A percentile compares a stretch with the other conserved stretches of the same genome.
Evolutionary conservation across 2,329 filamentous ascomycete species (phyloP).

Genomic region (Sporothrix pallida): DNA sequence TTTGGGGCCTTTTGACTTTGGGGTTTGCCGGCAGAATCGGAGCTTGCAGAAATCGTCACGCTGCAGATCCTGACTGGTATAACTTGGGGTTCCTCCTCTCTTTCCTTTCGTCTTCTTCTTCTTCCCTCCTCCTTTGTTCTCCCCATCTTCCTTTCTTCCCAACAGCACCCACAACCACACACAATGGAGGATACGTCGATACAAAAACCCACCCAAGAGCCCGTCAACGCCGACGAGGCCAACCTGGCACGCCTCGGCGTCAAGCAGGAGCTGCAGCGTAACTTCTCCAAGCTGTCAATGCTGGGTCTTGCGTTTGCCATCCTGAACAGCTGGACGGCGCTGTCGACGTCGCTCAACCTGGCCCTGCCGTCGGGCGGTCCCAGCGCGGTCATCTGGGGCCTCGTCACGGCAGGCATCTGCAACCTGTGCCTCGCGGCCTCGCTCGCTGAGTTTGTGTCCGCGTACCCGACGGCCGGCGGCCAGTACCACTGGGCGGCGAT

Average conservation of each 20-base stretch:
- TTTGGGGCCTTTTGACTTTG: not conserved
- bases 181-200: conserved; percentile 26
- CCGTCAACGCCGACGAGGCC: conserved; percentile 44
- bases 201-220: conserved; percentile 1
- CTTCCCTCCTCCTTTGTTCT: not conserved
- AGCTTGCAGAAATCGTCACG: not conserved
- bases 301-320: conserved; percentile 57
- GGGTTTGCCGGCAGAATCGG: not conserved
- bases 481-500: conserved; percentile 76
- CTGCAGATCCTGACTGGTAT: not conserved
- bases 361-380: conserved; percentile 71
- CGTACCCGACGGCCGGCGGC: conserved; percentile 64
- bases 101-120: not conserved
- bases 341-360: conserved; percentile 54
- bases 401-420: conserved; percentile 67
- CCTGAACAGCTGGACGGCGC: conserved; percentile 58
- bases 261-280: conserved; percentile 56
- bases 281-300: conserved; percentile 57
- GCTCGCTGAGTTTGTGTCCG: conserved; percentile 72
- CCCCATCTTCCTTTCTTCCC: not conserved
- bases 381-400: conserved; percentile 74
- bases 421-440: conserved; percentile 72
- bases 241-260: conserved; percentile 54
- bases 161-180: too few species aligned
- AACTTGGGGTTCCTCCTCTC: not conserved